These are phyloP conservation scores for Symbiodinium pilosum DNA, from an alignment of 73 alveolate species.

Conservation along the genomic window DNA sequence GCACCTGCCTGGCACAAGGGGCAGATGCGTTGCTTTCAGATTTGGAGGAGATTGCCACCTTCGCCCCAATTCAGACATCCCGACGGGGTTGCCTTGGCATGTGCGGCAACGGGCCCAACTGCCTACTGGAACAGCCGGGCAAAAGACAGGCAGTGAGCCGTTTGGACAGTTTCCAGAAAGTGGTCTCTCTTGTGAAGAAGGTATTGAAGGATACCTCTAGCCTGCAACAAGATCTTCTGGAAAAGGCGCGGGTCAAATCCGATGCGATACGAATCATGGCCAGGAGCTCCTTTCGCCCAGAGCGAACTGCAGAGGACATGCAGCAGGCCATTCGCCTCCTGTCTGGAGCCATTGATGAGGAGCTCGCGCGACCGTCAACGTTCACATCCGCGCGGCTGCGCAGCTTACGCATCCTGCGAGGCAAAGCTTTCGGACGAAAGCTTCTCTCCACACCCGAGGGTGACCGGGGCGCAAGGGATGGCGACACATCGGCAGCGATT, in stretches of 20 bases:
- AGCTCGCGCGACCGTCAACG: not conserved
- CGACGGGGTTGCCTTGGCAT: conserved; percentile 69
- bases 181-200: conserved; percentile 47
- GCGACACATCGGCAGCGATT: not conserved
- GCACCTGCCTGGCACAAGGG: conserved; percentile 81
- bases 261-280: conserved; percentile 63
- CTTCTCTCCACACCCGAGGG: not conserved
- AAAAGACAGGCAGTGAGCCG: conserved; percentile 42
- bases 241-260: conserved; percentile 11
- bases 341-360: not conserved
- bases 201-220: not conserved
- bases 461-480: not conserved
- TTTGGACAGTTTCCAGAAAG: conserved; percentile 63
- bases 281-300: conserved; percentile 45
- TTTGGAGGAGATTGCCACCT: conserved; percentile 30
- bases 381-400: not conserved
- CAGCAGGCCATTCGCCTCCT: conserved; percentile 5
- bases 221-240: not conserved
- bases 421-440: not conserved
- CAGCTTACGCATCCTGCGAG: not conserved
- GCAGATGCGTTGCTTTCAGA: conserved; percentile 37
- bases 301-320: conserved; percentile 52
- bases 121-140: conserved; percentile 26
- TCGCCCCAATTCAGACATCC: conserved; percentile 3
- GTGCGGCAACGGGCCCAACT: conserved; percentile 89